Conservation (phyloP, 148 eudicot genomes). For the Heliosperma pusillum region DNA sequence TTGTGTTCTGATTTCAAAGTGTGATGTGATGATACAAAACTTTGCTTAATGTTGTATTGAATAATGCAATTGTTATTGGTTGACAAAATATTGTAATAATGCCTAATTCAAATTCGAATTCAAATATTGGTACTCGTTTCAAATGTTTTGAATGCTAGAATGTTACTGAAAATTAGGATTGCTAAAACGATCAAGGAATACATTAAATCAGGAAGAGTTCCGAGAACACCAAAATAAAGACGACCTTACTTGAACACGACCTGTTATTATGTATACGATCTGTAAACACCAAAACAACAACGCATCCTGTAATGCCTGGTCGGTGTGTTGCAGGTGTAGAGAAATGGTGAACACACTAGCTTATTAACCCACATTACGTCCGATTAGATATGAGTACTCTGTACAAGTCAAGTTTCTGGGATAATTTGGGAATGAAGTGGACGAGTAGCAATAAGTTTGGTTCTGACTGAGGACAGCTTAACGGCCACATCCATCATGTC, state of each 20-base stretch:
- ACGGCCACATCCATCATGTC: constrained; percentile 9
- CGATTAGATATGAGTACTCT: not conserved
- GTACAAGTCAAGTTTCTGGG: not conserved
- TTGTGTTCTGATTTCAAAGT: constrained; percentile 69
- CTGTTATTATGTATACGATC: not conserved
- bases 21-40: constrained; percentile 49
- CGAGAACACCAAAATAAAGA: not conserved
- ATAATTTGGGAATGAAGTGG: not conserved
- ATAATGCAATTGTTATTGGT: not conserved
- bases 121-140: not conserved
- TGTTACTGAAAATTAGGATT: not conserved
- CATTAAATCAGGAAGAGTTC: not conserved
- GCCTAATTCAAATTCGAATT: not conserved
- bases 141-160: too few species aligned
- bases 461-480: constrained; percentile 11
- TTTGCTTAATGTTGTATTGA: too few species aligned
- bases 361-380: too few species aligned
- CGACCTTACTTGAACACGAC: not conserved
- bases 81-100: not conserved
- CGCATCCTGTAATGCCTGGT: too few species aligned
- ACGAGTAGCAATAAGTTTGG: constrained; percentile 4
- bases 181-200: not conserved
- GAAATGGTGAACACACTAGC: too few species aligned
- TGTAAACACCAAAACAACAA: too few species aligned
- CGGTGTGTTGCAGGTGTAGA: too few species aligned